Evolutionary conservation across 345 rosid genomes (phyloP), one percentile per base, ranked within the genome.

Genomic region (Linum usitatissimum): DNA sequence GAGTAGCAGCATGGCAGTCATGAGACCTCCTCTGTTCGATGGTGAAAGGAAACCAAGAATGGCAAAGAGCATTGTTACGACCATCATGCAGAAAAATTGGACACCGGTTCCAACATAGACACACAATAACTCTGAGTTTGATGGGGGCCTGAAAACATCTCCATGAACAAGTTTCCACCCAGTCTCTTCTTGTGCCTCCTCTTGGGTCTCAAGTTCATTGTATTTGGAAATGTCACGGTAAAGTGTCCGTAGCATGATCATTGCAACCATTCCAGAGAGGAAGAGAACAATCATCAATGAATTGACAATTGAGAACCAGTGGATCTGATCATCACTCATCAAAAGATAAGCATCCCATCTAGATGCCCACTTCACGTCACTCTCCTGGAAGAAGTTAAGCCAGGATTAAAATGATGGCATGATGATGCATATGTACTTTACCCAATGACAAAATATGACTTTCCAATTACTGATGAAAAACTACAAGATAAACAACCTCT

Each of bases 351-450:
- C 63, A 36, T 60, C 63, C 63, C 63, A 60, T 34, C 63, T 60
- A 31, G 63, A 60, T 36, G 63, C 63, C 63, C 63, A 60, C 63
- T 60, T 60, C 48, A 60, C 63, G 34, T 60, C 63, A 36, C 63
- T 60, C 48, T 60, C 63, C 63, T 60, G 48, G 8, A 60, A 38
- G 63, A 18, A 3, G 13, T 5, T 10, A 6, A 36, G 36, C 19
- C 15, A 12, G 30, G 30, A 55, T 18, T 20, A 55, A 14, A 55
- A 55, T 3, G 14, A 55, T 18, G 9, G 18, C 3, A 28, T 5
- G 4, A 55, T 55, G 30, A 18, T 55, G 28, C 28, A 3, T 9
- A 55, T 55, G 18, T 6, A 18, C 21, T 0, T 9, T 55, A 28
- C 59, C 19, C 23, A 9, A 3, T 19, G 51, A 45, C 13, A 15